These are phyloP conservation scores for Thalassiosira sp. DNA, from an alignment of 352 stramenopile species.

Conservation along the genomic window DNA sequence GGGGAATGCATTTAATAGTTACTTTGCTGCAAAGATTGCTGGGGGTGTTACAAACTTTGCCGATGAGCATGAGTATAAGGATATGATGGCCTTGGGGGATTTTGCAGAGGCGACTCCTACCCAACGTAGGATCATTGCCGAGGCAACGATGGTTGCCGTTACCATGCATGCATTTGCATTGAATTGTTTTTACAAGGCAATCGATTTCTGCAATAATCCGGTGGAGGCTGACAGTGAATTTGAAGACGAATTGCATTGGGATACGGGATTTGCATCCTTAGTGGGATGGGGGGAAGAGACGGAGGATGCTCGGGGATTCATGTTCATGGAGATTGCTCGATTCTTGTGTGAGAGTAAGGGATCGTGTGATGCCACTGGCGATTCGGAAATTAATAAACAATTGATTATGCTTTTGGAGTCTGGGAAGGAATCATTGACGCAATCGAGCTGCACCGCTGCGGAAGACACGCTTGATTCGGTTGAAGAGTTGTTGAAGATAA, in stretches of 20 bases:
- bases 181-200: conserved; percentile 35
- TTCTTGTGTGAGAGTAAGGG: conserved; percentile 18
- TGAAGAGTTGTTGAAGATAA: conserved; percentile 29
- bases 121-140: conserved; percentile 29
- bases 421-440: conserved; percentile 6
- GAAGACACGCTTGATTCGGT: conserved; percentile 10
- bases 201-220: conserved; percentile 29
- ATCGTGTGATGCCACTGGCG: conserved; percentile 7
- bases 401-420: conserved; percentile 19
- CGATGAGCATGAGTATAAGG: conserved; percentile 11
- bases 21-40: neutral
- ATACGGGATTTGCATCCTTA: conserved; percentile 41
- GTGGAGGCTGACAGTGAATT: neutral
- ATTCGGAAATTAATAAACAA: conserved; percentile 30
- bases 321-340: conserved; percentile 37
- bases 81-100: conserved; percentile 17
- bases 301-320: conserved; percentile 14
- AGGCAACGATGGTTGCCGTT: conserved; percentile 36
- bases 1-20: conserved; percentile 6
- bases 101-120: conserved; percentile 18
- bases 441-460: conserved; percentile 19
- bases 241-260: conserved; percentile 21
- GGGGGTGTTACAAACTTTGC: neutral
- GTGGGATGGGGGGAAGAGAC: conserved; percentile 50
- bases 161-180: conserved; percentile 40